phyloP scores from a whole-genome alignment of 768 basidiomycete species.

The Boletus reticulatus region DNA sequence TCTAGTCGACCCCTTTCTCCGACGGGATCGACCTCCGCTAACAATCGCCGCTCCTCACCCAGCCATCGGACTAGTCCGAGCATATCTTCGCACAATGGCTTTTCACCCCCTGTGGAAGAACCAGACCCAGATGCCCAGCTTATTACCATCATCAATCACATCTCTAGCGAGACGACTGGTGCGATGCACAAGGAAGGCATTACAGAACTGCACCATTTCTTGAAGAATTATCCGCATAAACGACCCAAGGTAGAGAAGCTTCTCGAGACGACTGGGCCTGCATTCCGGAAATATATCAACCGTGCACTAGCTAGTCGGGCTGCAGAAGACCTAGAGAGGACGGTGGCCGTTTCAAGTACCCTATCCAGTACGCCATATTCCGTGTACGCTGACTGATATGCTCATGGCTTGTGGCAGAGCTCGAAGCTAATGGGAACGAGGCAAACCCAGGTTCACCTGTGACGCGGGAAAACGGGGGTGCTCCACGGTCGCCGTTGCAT shows the following conservation, averaged over 20 bases:
- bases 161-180: slow-evolving; percentile 85
- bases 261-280: slow-evolving; percentile 83
- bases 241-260: slow-evolving; percentile 80
- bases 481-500: slow-evolving; percentile 36
- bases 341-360: slow-evolving; percentile 79
- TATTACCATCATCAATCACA: slow-evolving; percentile 79
- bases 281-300: slow-evolving; percentile 89
- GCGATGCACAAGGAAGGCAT: slow-evolving; percentile 93
- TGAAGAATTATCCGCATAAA: slow-evolving; percentile 89
- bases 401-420: slow-evolving; percentile 39
- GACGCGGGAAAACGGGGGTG: slow-evolving; percentile 26
- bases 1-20: slow-evolving; percentile 74
- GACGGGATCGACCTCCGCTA: slow-evolving; percentile 56
- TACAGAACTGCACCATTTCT: slow-evolving; percentile 89
- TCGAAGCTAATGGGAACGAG: slow-evolving; percentile 55
- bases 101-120: slow-evolving; percentile 62
- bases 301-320: slow-evolving; percentile 84
- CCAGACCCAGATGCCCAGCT: slow-evolving; percentile 87
- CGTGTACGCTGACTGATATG: background rate
- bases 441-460: slow-evolving; percentile 35
- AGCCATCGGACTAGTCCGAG: slow-evolving; percentile 71
- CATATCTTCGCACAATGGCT: slow-evolving; percentile 56
- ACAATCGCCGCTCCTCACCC: slow-evolving; percentile 52
- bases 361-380: slow-evolving; percentile 60
- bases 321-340: slow-evolving; percentile 81